Percentiles rank a stretch among this genome's conserved stretches.
Conservation (phyloP, 192 early-diverging fungal species). For the Podila verticillata region DNA sequence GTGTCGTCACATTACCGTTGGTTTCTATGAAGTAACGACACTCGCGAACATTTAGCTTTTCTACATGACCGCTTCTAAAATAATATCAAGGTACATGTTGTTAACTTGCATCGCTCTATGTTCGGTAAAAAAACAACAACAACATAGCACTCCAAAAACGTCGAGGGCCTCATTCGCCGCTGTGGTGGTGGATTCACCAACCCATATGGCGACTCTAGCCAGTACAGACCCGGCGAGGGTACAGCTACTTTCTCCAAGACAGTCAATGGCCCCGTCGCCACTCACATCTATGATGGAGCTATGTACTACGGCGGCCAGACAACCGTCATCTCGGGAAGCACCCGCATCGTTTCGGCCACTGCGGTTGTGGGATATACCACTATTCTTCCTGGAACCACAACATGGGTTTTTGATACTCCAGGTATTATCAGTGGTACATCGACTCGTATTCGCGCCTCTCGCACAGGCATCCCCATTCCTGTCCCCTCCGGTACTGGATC, state of each 20-base stretch:
- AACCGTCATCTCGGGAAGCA: slow-evolving; percentile 7
- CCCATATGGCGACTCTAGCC: slow-evolving; percentile 10
- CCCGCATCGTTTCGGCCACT: slow-evolving; percentile 10
- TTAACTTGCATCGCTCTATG: background rate
- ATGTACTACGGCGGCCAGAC: slow-evolving; percentile 20
- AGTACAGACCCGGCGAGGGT: slow-evolving; percentile 11
- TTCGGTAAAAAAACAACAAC: background rate
- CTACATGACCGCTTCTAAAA: no score
- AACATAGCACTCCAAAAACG: slow-evolving; percentile 11
- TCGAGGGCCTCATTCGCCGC: slow-evolving; percentile 20
- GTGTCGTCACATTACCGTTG: slow-evolving; percentile 14
- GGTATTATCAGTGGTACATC: slow-evolving; percentile 8
- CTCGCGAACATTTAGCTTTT: background rate
- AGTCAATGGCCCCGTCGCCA: background rate
- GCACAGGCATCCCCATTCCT: background rate
- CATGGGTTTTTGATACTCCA: slow-evolving; percentile 16
- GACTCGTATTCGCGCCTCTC: background rate
- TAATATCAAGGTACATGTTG: background rate
- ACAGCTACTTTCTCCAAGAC: background rate
- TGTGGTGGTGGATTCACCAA: slow-evolving; percentile 13
- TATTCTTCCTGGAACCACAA: slow-evolving; percentile 6
- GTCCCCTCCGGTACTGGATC: no score
- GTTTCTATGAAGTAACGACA: slow-evolving; percentile 11
- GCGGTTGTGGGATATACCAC: background rate
- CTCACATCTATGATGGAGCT: slow-evolving; percentile 5